These are phyloP conservation scores for Albizia julibrissin DNA, from an alignment of 306 rosid genomes.

Conservation along the genomic window DNA sequence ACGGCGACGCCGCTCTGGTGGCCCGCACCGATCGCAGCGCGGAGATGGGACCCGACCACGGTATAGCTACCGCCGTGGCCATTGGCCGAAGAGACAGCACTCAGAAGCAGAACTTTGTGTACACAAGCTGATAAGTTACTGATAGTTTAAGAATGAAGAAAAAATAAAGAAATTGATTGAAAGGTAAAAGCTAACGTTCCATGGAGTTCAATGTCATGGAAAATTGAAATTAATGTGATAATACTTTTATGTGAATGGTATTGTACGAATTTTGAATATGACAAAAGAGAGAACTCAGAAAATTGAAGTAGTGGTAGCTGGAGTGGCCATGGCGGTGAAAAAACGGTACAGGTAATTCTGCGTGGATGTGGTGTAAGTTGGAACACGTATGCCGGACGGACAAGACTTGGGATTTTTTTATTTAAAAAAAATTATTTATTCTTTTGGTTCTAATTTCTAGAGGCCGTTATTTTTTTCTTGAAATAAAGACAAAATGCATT, in stretches of 20 bases:
- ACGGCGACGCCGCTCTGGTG: conserved; percentile 20
- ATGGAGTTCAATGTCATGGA: neutral
- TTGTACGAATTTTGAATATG: neutral
- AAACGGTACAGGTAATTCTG: neutral
- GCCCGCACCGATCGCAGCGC: conserved; percentile 31
- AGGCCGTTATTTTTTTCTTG: no score
- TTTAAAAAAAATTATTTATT: no score
- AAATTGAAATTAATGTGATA: neutral
- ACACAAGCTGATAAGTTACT: neutral
- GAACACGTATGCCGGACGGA: no score
- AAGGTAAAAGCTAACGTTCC: neutral
- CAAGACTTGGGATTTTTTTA: no score
- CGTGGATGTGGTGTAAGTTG: neutral
- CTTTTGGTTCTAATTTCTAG: no score
- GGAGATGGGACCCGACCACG: conserved; percentile 34
- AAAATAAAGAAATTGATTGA: neutral
- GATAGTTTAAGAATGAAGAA: neutral
- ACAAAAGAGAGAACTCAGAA: neutral
- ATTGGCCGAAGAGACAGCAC: conserved; percentile 25
- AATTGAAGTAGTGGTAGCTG: neutral
- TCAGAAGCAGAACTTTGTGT: neutral
- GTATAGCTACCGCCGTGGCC: conserved; percentile 46
- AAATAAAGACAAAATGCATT: no score
- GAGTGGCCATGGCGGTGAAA: neutral
- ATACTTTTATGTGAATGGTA: neutral